A percentile compares a stretch with the other conserved stretches of the same genome.
Conservation (phyloP, 2,329 filamentous ascomycete species). For the Diaporthe humulicola region DNA sequence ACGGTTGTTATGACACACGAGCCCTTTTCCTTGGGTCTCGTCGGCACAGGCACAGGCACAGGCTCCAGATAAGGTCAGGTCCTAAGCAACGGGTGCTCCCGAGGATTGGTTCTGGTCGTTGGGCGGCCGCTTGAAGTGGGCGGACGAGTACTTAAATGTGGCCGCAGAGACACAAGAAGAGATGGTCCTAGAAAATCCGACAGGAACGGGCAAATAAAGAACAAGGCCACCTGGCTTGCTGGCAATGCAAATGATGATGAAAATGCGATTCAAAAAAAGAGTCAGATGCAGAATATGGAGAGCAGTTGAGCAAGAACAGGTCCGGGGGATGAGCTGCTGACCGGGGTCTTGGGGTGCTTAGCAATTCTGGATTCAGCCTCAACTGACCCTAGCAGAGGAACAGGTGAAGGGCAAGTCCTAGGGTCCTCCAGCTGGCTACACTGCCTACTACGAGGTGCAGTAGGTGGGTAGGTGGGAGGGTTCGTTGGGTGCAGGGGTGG, state of each 20-base stretch:
- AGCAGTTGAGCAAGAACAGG: conserved; percentile 29
- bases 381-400: conserved; percentile 32
- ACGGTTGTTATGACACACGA: conserved; percentile 18
- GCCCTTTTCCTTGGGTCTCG: conserved; percentile 4
- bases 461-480: conserved; percentile 18
- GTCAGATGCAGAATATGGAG: conserved; percentile 40
- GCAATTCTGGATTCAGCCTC: conserved; percentile 43
- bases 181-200: conserved; percentile 36
- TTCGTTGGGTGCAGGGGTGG: conserved; percentile 14
- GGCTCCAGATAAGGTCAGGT: background rate
- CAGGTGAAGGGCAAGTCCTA: conserved; percentile 21
- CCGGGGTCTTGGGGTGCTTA: conserved; percentile 35
- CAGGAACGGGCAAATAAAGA: conserved; percentile 37
- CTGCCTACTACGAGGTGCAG: conserved; percentile 13
- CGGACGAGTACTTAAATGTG: conserved; percentile 13
- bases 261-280: conserved; percentile 37
- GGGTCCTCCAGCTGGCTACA: conserved; percentile 18
- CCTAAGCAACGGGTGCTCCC: conserved; percentile 29
- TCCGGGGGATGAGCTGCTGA: conserved; percentile 38
- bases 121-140: background rate
- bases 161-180: background rate
- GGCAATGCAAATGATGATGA: conserved; percentile 32
- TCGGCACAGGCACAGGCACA: conserved; percentile 22
- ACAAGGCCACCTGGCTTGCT: conserved; percentile 35
- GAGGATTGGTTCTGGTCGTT: background rate